A percentile compares a stretch with the other conserved stretches of the same genome.
Conservation (phyloP, 805 yeast genomes). For the Kockiozyma suomiensis region DNA sequence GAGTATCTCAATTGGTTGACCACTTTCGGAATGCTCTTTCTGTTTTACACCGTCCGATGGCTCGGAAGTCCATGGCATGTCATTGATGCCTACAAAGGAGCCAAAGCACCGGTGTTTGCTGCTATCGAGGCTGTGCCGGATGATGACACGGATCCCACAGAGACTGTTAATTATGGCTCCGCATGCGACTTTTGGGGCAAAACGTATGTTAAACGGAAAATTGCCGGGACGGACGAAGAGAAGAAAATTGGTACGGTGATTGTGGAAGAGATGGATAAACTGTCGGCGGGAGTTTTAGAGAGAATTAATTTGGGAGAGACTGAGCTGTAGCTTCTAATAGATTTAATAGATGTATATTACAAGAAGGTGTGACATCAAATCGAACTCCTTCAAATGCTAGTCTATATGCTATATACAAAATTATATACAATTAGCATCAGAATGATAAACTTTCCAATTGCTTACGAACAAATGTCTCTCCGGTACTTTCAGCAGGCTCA, state of each 20-base stretch:
- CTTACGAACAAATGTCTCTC: conserved; percentile 10
- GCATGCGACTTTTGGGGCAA: conserved; percentile 66
- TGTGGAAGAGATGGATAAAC: conserved; percentile 21
- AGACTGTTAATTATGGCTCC: conserved; percentile 69
- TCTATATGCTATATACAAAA: background rate
- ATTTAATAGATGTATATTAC: background rate
- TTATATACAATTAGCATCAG: background rate
- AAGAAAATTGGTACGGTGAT: conserved; percentile 13
- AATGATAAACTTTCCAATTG: conserved; percentile 21
- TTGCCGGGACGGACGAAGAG: conserved; percentile 11
- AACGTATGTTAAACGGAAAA: conserved; percentile 44
- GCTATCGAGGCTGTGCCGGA: conserved; percentile 56
- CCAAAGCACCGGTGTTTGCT: conserved; percentile 79
- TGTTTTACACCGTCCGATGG: conserved; percentile 81
- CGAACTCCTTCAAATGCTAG: background rate
- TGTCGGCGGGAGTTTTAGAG: conserved; percentile 1
- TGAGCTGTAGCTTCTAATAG: background rate
- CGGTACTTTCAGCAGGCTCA: background rate
- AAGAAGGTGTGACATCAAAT: background rate
- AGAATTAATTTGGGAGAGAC: background rate
- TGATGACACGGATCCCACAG: conserved; percentile 44
- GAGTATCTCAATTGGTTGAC: conserved; percentile 71
- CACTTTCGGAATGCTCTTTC: conserved; percentile 78
- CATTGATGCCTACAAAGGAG: conserved; percentile 84
- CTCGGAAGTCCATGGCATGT: conserved; percentile 89